phyloP scores from a whole-genome alignment of 305 asterid genomes.

The Plantago lanceolata region DNA sequence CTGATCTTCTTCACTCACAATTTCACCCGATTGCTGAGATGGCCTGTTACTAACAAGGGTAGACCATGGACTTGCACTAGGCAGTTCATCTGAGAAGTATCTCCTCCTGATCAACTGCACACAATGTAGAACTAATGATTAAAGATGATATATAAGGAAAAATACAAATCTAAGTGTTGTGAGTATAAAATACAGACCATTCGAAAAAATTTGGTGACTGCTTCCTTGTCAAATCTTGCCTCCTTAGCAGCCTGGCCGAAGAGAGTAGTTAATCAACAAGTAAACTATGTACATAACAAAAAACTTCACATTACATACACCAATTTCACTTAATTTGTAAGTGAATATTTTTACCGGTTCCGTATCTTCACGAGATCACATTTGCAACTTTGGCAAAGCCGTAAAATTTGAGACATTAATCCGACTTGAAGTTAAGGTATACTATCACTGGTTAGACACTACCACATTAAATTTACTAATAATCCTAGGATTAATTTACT shows the following conservation, averaged over 20 bases:
- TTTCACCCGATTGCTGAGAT: conserved; percentile 53
- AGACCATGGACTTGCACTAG: conserved; percentile 69
- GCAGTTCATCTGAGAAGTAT: conserved; percentile 86
- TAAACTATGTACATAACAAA: conserved; percentile 8
- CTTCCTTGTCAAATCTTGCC: conserved; percentile 91
- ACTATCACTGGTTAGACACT: too few relatives aligned
- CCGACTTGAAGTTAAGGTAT: too few relatives aligned
- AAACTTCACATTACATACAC: not conserved
- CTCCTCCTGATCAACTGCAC: conserved; percentile 84
- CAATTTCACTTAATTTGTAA: conserved; percentile 2
- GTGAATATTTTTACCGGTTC: not conserved
- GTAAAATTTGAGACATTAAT: too few relatives aligned
- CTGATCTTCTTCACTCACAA: conserved; percentile 66
- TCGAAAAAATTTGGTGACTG: conserved; percentile 72
- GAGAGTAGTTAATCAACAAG: conserved; percentile 8
- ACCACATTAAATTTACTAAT: too few relatives aligned
- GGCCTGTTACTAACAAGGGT: conserved; percentile 35
- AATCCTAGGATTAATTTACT: too few relatives aligned
- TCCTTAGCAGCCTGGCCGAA: conserved; percentile 62
- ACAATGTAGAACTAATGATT: conserved; percentile 17
- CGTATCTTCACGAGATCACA: not conserved
- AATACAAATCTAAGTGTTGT: conserved; percentile 2
- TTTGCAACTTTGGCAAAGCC: not conserved
- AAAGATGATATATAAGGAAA: conserved; percentile 21
- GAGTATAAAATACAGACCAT: conserved; percentile 46